These are phyloP conservation scores for Stentor coeruleus DNA, from an alignment of 73 alveolate genomes.

Conservation along the genomic window DNA sequence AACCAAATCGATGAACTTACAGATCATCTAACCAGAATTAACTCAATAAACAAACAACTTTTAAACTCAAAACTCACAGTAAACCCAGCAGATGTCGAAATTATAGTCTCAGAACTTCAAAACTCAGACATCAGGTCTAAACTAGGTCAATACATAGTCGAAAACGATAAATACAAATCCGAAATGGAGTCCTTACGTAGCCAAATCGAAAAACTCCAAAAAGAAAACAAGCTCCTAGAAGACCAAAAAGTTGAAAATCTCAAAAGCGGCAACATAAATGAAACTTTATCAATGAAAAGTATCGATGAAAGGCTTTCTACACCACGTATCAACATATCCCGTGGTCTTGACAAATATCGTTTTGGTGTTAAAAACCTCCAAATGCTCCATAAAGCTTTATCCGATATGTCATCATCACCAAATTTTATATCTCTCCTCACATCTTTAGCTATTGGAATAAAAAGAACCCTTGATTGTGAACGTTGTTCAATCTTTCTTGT, in stretches of 20 bases:
- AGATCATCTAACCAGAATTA: not conserved
- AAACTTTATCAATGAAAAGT: not conserved
- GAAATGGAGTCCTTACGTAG: not conserved
- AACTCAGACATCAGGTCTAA: not conserved
- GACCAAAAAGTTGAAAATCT: not conserved
- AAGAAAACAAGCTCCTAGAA: not conserved
- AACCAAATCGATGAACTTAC: conserved; percentile 1
- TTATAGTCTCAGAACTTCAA: not conserved
- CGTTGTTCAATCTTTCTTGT: not conserved
- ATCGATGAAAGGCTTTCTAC: not conserved
- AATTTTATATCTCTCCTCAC: not conserved
- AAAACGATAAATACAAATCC: not conserved
- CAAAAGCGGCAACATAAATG: not conserved
- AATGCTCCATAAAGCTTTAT: not conserved
- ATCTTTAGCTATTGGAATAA: not conserved
- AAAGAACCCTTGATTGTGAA: not conserved
- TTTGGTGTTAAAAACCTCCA: not conserved
- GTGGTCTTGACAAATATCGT: not conserved
- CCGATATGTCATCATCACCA: not conserved
- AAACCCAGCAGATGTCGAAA: conserved; percentile 7
- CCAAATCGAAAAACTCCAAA: not conserved
- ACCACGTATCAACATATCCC: not conserved
- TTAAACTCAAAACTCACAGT: not conserved
- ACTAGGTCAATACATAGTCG: not conserved
- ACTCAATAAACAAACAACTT: conserved; percentile 3